Percentiles rank a stretch among this genome's conserved stretches.
These are phyloP conservation scores for Theileria annulata DNA, from an alignment of 169 alveolate genomes.

Conservation along the genomic window DNA sequence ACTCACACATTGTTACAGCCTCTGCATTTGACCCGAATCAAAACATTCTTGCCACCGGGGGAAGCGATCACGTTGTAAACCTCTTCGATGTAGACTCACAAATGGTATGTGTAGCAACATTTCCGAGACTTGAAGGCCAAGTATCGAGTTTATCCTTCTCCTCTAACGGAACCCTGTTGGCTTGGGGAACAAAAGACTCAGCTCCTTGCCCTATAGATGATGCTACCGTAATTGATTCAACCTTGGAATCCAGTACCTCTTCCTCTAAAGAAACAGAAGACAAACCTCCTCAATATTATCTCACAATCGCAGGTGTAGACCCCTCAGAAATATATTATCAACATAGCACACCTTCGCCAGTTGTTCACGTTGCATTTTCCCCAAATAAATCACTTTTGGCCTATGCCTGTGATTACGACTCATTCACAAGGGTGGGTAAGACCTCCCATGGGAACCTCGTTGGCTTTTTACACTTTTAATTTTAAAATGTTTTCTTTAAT, in stretches of 20 bases:
- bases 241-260: conserved; percentile 14
- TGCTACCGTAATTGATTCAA: not conserved
- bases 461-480: conserved; percentile 28
- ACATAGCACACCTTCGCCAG: conserved; percentile 46
- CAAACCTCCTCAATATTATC: conserved; percentile 29
- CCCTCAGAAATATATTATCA: conserved; percentile 62
- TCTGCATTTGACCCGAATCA: conserved; percentile 25
- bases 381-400: conserved; percentile 49
- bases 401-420: conserved; percentile 61
- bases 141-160: conserved; percentile 53
- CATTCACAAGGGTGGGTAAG: conserved; percentile 36
- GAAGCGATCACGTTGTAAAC: conserved; percentile 64
- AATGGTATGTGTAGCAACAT: conserved; percentile 58
- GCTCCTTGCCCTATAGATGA: conserved; percentile 23
- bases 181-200: conserved; percentile 72
- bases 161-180: conserved; percentile 48
- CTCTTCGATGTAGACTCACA: conserved; percentile 34
- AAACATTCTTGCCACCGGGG: conserved; percentile 64
- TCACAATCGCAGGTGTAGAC: conserved; percentile 63
- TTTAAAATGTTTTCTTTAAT: conserved; percentile 10
- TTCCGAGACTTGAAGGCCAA: conserved; percentile 64
- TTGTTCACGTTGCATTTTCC: conserved; percentile 50
- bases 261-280: not conserved
- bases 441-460: conserved; percentile 18
- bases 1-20: conserved; percentile 61